Base-by-base conservation (phyloP, 2,329 filamentous ascomycete species). In the Exophiala spinifera region DNA sequence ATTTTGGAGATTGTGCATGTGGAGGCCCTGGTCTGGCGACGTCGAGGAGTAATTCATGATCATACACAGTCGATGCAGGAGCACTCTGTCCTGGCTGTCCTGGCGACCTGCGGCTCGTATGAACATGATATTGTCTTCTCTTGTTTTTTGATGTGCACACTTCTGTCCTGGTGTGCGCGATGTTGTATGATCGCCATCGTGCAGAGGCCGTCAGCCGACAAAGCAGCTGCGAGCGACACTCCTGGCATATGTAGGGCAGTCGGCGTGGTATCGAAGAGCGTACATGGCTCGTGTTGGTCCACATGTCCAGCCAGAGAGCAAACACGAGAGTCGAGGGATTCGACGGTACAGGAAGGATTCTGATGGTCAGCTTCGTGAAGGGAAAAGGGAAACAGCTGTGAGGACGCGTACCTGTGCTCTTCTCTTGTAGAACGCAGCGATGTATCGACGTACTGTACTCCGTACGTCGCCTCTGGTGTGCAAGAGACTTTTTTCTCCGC, bases 161-260 rank as follows among this genome's bases (percentile, higher is more conserved):
- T 3, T 11, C 13, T 4, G 11, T 14, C 21, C 20, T 4, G n/a
- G 21, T 2, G 8, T 25, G 11, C 28, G 42, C 21, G 13, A 21
- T 14, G 13, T 44, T 23, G 17, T 21, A 44, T 23, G 13, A n/a
- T 44, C 19, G 20, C 10, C 42, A 25, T 44, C 13, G 42, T 25
- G 19, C 15, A 8, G 31, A 25, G 33, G 37, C 23, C 8, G 40
- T 2, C 7, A 33, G 39, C n/a, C n/a, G 46, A 17, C 11, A 42
- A 23, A 25, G 36, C 11, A 46, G 19, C 11, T 25, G 36, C 5
- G 17, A 15, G 6, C 20, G 54, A 50, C 57, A 60, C 45, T 47
- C 47, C 5, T 48, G 51, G 45, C 57, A 57, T 10, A 57, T 42
- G 34, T 60, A 57, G 11, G 14, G 46, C 13, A 54, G 25, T 23